Base-by-base conservation (phyloP, 2,329 filamentous ascomycete species). In the Dactylellina haptotyla region DNA sequence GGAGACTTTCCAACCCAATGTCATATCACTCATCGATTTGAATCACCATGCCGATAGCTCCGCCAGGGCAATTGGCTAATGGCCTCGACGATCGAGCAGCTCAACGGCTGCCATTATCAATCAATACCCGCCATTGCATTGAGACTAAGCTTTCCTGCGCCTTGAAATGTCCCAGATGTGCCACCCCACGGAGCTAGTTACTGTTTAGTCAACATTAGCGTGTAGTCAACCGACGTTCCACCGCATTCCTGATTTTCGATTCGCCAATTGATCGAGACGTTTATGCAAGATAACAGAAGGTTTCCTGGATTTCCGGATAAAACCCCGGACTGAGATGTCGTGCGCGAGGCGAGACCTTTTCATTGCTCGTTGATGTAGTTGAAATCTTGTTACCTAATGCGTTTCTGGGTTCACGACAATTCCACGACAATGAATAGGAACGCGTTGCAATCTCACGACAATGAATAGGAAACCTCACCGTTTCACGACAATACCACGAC, bases 251-350 rank as follows among this genome's bases (percentile, higher is more conserved):
- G 10, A 45, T 20, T 26, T 46, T 41, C 58, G 12, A 62, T 62
- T 62, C 58, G 58, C 51, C 58, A 51, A 51, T 51, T 62, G 18
- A 37, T 20, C 56, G 30, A 54, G 20, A 43, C 26, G 39, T 46
- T 46, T 41, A 62, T 62, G 58, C 58, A 41, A 51, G 58, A 62
- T 62, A 62, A 62, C 58, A 43, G 9, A 43, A n/a, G n/a, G 12
- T 61, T 59, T 61, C 45, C 58, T 62, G 58, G 58, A 50, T 48
- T n/a, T 62, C 45, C 32, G 58, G 43, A 46, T 62, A 62, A 51
- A 46, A 46, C 39, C 56, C 56, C 56, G 43, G 56, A 59, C 25
- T 16, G 1, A 58, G 25, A 34, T 51, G 48, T 28, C 43, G 4
- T 12, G 2, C 30, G 9, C 23, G 25, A 20, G 54, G 23, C 20